These are phyloP conservation scores for Phylloporus sp. DNA, from an alignment of 768 basidiomycete genomes.

Conservation along the genomic window DNA sequence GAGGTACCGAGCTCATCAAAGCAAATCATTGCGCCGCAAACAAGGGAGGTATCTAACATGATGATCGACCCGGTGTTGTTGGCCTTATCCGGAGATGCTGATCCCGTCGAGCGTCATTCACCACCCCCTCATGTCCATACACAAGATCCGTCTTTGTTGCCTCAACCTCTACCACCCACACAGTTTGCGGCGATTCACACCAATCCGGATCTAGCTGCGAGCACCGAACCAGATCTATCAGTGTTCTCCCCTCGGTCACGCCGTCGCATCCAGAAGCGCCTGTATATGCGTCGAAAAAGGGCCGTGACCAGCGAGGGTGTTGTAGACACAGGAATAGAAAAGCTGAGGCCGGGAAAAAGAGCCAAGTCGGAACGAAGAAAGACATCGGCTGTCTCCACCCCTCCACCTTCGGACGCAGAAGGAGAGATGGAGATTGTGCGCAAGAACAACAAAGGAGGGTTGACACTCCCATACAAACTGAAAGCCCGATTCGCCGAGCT, in stretches of 20 bases:
- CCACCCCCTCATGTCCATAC: background rate
- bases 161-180: background rate
- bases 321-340: slow-evolving; percentile 5
- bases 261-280: slow-evolving; percentile 55
- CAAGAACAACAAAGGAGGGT: slow-evolving; percentile 31
- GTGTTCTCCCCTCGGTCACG: slow-evolving; percentile 46
- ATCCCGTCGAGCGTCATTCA: background rate
- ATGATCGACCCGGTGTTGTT: slow-evolving; percentile 32
- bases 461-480: slow-evolving; percentile 45
- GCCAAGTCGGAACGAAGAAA: slow-evolving; percentile 1
- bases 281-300: slow-evolving; percentile 71
- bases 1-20: background rate
- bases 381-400: slow-evolving; percentile 5
- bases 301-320: slow-evolving; percentile 38
- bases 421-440: slow-evolving; percentile 5
- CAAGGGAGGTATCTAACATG: slow-evolving; percentile 5
- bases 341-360: slow-evolving; percentile 40
- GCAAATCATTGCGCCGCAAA: background rate
- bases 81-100: slow-evolving; percentile 19
- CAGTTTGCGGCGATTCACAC: background rate
- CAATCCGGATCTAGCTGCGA: background rate
- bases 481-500: slow-evolving; percentile 38
- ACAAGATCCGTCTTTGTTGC: background rate
- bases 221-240: slow-evolving; percentile 15
- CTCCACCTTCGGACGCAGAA: slow-evolving; percentile 9